Evolutionary conservation across 2,329 filamentous ascomycete species (phyloP).

Genomic region (Microascus cirrosus): DNA sequence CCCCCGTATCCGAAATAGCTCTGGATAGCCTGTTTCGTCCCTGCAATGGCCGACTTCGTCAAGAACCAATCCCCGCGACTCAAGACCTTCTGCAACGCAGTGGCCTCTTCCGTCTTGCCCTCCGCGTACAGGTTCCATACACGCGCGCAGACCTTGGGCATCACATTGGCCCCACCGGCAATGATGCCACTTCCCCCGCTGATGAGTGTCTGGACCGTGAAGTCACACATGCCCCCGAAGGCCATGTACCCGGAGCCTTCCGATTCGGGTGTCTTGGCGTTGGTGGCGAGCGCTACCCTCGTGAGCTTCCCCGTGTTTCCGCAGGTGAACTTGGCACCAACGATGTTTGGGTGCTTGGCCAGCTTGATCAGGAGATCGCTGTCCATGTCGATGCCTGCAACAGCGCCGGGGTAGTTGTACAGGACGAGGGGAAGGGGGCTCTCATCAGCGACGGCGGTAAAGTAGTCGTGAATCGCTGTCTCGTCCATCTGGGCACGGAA

Average conservation of each 20-base stretch:
- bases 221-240: conserved; percentile 80
- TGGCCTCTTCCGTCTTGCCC: conserved; percentile 65
- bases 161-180: conserved; percentile 73
- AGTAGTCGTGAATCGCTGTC: conserved; percentile 62
- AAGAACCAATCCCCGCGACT: conserved; percentile 73
- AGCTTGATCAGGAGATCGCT: conserved; percentile 75
- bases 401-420: conserved; percentile 87
- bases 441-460: conserved; percentile 60
- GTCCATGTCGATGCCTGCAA: conserved; percentile 81
- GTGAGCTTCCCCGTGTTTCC: conserved; percentile 85
- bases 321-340: conserved; percentile 87
- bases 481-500: conserved; percentile 71
- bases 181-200: conserved; percentile 77
- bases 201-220: conserved; percentile 70
- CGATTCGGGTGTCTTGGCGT: conserved; percentile 54
- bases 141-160: conserved; percentile 70
- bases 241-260: conserved; percentile 65
- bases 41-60: conserved; percentile 72
- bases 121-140: conserved; percentile 67
- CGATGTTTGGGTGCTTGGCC: conserved; percentile 69
- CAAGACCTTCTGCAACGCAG: conserved; percentile 65
- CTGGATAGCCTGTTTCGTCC: conserved; percentile 77
- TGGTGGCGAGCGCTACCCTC: conserved; percentile 61
- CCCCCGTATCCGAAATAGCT: conserved; percentile 74
- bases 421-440: conserved; percentile 70